Conservation (phyloP, 805 yeast species). For the Starmerella kuoi region DNA sequence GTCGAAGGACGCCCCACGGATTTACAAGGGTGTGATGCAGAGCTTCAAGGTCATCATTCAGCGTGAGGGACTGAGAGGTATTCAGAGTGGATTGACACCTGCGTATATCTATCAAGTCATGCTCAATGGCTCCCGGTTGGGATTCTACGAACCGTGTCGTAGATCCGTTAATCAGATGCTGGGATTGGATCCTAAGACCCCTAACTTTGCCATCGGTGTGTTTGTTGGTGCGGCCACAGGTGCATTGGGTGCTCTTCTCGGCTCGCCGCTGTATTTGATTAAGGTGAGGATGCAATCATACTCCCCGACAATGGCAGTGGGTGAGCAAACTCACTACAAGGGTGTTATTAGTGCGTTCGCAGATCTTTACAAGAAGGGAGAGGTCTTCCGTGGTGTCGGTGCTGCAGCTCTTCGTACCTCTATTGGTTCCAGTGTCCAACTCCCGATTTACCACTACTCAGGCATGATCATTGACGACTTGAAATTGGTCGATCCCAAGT, state of each 20-base stretch:
- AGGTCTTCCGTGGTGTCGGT: conserved; percentile 81
- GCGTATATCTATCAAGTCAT: conserved; percentile 88
- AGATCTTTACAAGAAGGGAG: conserved; percentile 53
- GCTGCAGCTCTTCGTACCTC: conserved; percentile 93
- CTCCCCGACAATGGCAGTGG: conserved; percentile 55
- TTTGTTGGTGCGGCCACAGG: conserved; percentile 76
- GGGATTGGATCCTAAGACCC: conserved; percentile 38
- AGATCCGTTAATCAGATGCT: conserved; percentile 42
- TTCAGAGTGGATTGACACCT: conserved; percentile 78
- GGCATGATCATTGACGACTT: conserved; percentile 49
- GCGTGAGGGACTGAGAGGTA: conserved; percentile 76
- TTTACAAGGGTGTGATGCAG: conserved; percentile 77
- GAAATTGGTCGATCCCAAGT: conserved; percentile 39
- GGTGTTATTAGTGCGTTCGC: conserved; percentile 56
- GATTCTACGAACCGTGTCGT: conserved; percentile 84
- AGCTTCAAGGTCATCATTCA: conserved; percentile 59
- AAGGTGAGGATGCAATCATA: conserved; percentile 96
- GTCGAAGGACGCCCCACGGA: conserved; percentile 33
- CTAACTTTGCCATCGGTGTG: conserved; percentile 55
- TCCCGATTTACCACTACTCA: conserved; percentile 76
- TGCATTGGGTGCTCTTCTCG: conserved; percentile 73
- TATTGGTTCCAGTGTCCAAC: conserved; percentile 87
- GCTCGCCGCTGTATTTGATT: conserved; percentile 83
- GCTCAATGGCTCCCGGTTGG: conserved; percentile 86
- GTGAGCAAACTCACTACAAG: conserved; percentile 83